phyloP scores from a whole-genome alignment of 2,329 filamentous ascomycete species.

The Ceratocystis variospora region DNA sequence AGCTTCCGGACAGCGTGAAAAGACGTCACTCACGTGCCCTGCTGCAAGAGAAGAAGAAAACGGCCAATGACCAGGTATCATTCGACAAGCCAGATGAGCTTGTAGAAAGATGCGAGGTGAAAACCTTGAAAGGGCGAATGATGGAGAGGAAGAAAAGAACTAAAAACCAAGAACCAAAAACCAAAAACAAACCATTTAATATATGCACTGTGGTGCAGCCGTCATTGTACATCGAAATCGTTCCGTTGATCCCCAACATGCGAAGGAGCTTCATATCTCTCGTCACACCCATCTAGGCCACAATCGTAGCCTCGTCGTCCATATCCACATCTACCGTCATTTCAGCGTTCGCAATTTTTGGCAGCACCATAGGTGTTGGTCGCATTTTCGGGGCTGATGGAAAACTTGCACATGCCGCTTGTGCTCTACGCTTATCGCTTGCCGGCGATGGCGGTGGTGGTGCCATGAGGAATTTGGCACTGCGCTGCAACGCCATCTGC shows the following conservation, averaged over 20 bases:
- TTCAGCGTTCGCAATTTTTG: background rate
- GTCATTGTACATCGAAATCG: background rate
- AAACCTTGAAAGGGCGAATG: conserved; percentile 7
- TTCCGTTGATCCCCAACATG: background rate
- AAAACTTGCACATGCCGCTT: background rate
- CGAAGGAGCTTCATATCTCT: background rate
- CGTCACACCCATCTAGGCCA: background rate
- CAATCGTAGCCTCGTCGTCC: conserved; percentile 9
- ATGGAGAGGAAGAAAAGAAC: conserved; percentile 3
- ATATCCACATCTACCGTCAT: background rate
- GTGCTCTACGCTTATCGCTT: background rate
- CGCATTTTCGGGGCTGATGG: background rate
- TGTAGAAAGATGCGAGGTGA: background rate
- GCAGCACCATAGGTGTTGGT: background rate
- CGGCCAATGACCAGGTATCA: conserved; percentile 1
- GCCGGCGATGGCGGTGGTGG: background rate
- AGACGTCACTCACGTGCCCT: conserved; percentile 1
- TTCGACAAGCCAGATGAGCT: background rate
- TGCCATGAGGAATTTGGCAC: conserved; percentile 10
- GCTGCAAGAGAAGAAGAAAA: background rate
- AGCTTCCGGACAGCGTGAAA: background rate
- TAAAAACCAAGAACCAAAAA: background rate
- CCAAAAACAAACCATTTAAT: background rate
- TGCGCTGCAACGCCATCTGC: conserved; percentile 11
- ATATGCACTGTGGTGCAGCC: background rate